These are phyloP conservation scores for Paecilomyces formosus DNA, from an alignment of 2,329 filamentous ascomycete genomes.

Conservation along the genomic window DNA sequence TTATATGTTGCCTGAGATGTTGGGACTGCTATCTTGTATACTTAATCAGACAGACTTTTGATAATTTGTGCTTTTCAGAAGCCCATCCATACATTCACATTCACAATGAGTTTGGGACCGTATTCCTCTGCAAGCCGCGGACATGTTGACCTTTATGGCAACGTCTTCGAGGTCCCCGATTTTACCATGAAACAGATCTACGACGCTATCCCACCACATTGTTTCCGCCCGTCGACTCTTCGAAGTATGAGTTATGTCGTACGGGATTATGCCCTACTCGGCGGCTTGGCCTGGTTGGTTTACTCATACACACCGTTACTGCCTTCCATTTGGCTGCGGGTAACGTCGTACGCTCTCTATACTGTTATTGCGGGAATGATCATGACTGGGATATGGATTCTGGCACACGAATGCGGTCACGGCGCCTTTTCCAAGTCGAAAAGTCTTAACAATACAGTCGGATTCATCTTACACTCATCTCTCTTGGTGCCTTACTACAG, in stretches of 20 bases:
- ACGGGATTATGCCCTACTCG: constrained; percentile 1
- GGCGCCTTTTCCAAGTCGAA: constrained; percentile 51
- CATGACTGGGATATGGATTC: constrained; percentile 60
- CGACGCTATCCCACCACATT: not conserved
- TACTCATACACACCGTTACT: not conserved
- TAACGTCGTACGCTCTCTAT: constrained; percentile 31
- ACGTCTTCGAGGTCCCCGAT: not conserved
- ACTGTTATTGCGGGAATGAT: constrained; percentile 56
- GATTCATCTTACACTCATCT: constrained; percentile 57
- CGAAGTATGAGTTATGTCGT: constrained; percentile 1
- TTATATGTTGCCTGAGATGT: not conserved
- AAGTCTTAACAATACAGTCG: constrained; percentile 52
- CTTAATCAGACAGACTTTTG: not conserved
- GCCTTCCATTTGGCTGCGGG: not conserved
- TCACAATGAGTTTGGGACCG: not conserved
- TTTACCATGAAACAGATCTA: not conserved
- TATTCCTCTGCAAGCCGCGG: not conserved
- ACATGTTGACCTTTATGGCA: not conserved
- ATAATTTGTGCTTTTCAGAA: not conserved
- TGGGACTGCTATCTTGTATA: not conserved
- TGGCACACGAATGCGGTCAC: constrained; percentile 65
- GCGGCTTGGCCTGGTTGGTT: not conserved
- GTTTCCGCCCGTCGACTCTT: not conserved
- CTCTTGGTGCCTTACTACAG: constrained; percentile 64
- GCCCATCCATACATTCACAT: not conserved